Evolutionary conservation across 108 stramenopile genomes (phyloP).

Genomic region (Nannochloropsis gaditana): DNA sequence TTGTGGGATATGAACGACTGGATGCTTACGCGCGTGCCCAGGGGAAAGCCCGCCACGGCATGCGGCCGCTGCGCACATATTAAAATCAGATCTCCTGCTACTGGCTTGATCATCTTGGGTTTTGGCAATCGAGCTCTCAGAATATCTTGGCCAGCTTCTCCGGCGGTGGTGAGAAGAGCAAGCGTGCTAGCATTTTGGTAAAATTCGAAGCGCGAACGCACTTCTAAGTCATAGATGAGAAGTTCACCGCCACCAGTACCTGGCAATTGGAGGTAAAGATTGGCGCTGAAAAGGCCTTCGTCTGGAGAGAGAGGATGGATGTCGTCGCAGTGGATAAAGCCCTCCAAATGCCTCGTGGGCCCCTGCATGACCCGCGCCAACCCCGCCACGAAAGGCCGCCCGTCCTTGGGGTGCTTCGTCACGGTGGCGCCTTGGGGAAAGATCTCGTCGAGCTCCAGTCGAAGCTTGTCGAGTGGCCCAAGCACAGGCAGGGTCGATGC

Average conservation of each 20-base stretch:
- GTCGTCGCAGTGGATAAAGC: conserved; percentile 86
- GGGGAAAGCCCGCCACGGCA: conserved; percentile 50
- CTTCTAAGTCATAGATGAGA: conserved; percentile 44
- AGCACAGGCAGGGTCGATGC: conserved; percentile 11
- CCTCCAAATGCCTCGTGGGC: conserved; percentile 77
- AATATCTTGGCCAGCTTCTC: conserved; percentile 41
- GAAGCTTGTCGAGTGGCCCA: conserved; percentile 46
- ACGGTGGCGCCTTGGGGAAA: conserved; percentile 41
- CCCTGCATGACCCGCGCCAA: conserved; percentile 81
- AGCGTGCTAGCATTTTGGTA: conserved; percentile 50
- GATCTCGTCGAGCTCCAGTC: conserved; percentile 50
- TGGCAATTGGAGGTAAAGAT: conserved; percentile 78
- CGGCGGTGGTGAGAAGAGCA: conserved; percentile 28
- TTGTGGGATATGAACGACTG: conserved; percentile 44
- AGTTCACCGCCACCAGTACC: conserved; percentile 43
- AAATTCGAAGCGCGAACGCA: conserved; percentile 50
- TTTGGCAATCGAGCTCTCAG: conserved; percentile 42
- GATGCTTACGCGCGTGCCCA: conserved; percentile 53
- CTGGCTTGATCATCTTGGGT: conserved; percentile 29
- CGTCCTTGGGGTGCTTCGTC: conserved; percentile 18
- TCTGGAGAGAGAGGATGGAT: conserved; percentile 61
- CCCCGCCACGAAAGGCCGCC: conserved; percentile 48
- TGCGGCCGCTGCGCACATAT: conserved; percentile 54
- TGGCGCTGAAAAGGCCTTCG: conserved; percentile 78
- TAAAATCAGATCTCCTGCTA: conserved; percentile 46